Conservation (phyloP, 805 yeast species). For the Saturnispora diversa region DNA sequence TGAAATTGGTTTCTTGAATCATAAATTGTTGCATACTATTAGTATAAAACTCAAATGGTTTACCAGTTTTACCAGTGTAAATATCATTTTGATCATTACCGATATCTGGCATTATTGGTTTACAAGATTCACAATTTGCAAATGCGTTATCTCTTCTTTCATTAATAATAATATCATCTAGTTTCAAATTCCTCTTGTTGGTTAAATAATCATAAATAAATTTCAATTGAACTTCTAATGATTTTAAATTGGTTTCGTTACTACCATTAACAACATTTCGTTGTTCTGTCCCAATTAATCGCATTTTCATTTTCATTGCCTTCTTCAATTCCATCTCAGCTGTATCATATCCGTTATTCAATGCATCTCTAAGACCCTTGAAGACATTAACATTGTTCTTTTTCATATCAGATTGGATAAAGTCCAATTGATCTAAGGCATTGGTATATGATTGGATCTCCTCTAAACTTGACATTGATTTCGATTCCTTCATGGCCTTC, state of each 20-base stretch:
- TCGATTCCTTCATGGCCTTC: constrained; percentile 22
- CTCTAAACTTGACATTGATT: constrained; percentile 25
- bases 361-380: constrained; percentile 57
- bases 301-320: constrained; percentile 40
- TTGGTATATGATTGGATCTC: constrained; percentile 38
- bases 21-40: constrained; percentile 12
- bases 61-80: constrained; percentile 23
- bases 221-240: constrained; percentile 30
- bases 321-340: constrained; percentile 48
- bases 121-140: constrained; percentile 38
- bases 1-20: constrained; percentile 17
- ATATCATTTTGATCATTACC: constrained; percentile 27
- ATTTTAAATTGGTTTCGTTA: constrained; percentile 31
- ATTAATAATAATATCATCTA: constrained; percentile 33
- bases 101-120: constrained; percentile 29
- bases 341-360: constrained; percentile 46
- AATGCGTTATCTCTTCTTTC: constrained; percentile 32
- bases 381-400: constrained; percentile 38
- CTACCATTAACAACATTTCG: constrained; percentile 9
- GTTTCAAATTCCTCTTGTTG: constrained; percentile 20
- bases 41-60: constrained; percentile 18
- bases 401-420: constrained; percentile 14
- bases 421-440: constrained; percentile 31
- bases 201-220: constrained; percentile 41
- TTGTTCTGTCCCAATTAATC: constrained; percentile 21